These are phyloP conservation scores for Rhodotorula sphaerocarpa DNA, from an alignment of 768 basidiomycete species.

Conservation along the genomic window DNA sequence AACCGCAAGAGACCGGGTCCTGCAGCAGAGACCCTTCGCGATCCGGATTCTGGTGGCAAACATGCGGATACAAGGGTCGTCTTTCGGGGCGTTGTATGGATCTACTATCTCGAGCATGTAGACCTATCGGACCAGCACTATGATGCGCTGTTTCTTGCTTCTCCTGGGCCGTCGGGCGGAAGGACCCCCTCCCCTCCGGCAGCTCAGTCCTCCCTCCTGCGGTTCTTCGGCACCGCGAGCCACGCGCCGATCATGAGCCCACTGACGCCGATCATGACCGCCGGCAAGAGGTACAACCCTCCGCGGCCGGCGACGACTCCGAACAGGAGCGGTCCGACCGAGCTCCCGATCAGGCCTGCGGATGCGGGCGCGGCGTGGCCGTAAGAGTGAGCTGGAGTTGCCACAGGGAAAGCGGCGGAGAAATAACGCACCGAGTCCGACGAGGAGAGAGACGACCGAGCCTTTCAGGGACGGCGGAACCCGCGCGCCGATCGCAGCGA, in stretches of 20 bases:
- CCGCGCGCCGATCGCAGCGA: slow-evolving; percentile 12
- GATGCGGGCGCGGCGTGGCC: too few relatives aligned
- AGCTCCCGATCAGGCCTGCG: slow-evolving; percentile 26
- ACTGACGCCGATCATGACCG: slow-evolving; percentile 18
- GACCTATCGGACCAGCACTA: too few relatives aligned
- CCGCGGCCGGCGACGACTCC: slow-evolving; percentile 13
- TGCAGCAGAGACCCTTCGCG: too few relatives aligned
- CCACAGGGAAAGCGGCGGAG: neutral
- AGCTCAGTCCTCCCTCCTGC: slow-evolving; percentile 34
- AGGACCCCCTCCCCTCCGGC: too few relatives aligned
- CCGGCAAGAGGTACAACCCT: slow-evolving; percentile 1
- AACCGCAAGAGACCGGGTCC: too few relatives aligned
- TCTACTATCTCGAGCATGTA: too few relatives aligned
- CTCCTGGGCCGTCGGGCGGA: too few relatives aligned
- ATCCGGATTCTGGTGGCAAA: too few relatives aligned
- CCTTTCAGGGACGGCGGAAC: slow-evolving; percentile 29
- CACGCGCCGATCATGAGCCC: neutral
- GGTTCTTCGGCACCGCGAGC: slow-evolving; percentile 22
- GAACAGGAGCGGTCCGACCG: slow-evolving; percentile 21
- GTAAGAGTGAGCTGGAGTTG: too few relatives aligned
- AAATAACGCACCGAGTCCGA: neutral
- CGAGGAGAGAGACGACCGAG: slow-evolving; percentile 1
- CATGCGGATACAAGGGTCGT: too few relatives aligned
- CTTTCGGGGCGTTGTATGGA: too few relatives aligned
- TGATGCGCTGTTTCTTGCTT: too few relatives aligned